Conservation (phyloP, 768 basidiomycete species). For the Russula dissimulans region DNA sequence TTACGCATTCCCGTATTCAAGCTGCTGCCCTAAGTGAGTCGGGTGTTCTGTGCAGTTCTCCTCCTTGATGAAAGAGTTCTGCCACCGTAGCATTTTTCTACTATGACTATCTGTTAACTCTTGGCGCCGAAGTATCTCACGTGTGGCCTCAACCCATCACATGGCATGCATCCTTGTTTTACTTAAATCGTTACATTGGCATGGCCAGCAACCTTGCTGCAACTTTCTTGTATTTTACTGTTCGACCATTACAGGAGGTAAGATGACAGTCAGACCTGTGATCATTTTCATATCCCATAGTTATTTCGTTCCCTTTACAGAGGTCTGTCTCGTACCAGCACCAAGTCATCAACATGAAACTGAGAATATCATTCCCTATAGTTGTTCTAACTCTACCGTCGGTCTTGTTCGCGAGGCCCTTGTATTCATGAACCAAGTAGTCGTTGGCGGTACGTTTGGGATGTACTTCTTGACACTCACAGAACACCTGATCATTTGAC, state of each 20-base stretch:
- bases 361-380: conserved; percentile 16
- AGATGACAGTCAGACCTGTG: not conserved
- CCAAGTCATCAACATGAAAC: not conserved
- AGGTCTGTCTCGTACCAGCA: conserved; percentile 8
- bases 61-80: not conserved
- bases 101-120: conserved; percentile 27
- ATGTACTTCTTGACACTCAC: not conserved
- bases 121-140: conserved; percentile 32
- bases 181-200: conserved; percentile 41
- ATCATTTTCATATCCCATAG: not conserved
- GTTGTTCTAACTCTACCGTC: conserved; percentile 30
- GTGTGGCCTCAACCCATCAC: conserved; percentile 38
- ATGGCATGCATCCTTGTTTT: conserved; percentile 36
- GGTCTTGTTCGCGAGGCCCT: conserved; percentile 34
- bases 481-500: not conserved
- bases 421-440: conserved; percentile 36
- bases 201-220: conserved; percentile 29
- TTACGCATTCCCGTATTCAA: not conserved
- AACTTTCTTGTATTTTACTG: conserved; percentile 18
- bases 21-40: not conserved
- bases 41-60: not conserved
- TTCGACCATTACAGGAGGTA: conserved; percentile 14
- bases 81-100: conserved; percentile 22
- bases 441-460: conserved; percentile 35
- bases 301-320: conserved; percentile 5